Conservation (phyloP, 2,329 filamentous ascomycete species). For the Aspergillus versicolor region DNA sequence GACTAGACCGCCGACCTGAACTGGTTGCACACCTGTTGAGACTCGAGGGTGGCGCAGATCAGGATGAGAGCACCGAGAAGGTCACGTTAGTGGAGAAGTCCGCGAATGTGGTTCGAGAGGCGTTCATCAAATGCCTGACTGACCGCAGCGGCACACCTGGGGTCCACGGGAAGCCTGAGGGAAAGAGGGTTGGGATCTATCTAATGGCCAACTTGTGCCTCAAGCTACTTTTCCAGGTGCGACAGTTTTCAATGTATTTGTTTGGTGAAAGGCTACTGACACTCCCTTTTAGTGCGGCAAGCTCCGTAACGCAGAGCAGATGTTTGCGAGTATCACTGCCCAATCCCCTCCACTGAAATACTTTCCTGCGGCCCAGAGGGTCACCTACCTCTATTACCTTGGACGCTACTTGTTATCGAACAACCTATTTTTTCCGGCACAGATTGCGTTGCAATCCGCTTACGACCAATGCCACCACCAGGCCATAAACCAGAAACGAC, state of each 20-base stretch:
- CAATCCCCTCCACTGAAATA: conserved; percentile 76
- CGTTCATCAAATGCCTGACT: conserved; percentile 85
- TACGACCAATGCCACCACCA: conserved; percentile 71
- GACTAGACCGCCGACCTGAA: conserved; percentile 76
- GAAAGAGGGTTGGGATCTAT: conserved; percentile 86
- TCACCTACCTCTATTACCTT: conserved; percentile 92
- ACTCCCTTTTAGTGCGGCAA: conserved; percentile 63
- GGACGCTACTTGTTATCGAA: conserved; percentile 87
- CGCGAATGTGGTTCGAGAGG: conserved; percentile 84
- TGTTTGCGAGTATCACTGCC: conserved; percentile 83
- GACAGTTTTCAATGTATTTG: conserved; percentile 20
- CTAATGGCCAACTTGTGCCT: conserved; percentile 88
- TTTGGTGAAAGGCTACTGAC: not conserved
- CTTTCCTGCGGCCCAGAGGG: conserved; percentile 82
- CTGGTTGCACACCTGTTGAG: conserved; percentile 65
- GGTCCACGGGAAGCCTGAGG: conserved; percentile 66
- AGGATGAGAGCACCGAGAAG: conserved; percentile 64
- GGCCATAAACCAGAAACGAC: conserved; percentile 65
- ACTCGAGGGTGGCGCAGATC: conserved; percentile 43
- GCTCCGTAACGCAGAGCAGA: conserved; percentile 78
- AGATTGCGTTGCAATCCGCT: conserved; percentile 71
- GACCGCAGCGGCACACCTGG: conserved; percentile 68
- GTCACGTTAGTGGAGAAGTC: conserved; percentile 82
- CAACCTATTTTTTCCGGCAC: conserved; percentile 76
- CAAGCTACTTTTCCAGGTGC: conserved; percentile 79